phyloP scores from a whole-genome alignment of 352 stramenopile genomes.

The Globisporangium parvum region DNA sequence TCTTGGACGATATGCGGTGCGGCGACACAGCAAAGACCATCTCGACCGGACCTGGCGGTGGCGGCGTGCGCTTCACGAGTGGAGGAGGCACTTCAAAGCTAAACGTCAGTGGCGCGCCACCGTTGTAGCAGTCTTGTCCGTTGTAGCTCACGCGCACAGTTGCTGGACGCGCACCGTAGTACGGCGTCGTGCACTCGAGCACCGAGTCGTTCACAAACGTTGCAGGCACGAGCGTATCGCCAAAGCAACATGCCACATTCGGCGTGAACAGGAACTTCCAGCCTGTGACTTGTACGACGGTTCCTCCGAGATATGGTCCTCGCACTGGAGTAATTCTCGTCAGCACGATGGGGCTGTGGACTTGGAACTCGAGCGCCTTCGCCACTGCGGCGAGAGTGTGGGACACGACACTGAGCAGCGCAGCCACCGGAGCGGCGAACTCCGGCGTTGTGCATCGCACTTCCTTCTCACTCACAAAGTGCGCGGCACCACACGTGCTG shows the following conservation, averaged over 20 bases:
- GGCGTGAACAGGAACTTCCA: conserved; percentile 46
- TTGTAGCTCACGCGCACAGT: conserved; percentile 48
- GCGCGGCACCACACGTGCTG: conserved; percentile 16
- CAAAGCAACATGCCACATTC: conserved; percentile 66
- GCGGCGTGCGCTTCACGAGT: conserved; percentile 23
- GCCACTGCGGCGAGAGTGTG: conserved; percentile 6
- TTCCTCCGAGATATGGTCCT: conserved; percentile 34
- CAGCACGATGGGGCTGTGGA: conserved; percentile 25
- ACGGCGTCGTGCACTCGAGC: conserved; percentile 48
- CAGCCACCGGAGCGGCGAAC: conserved; percentile 10
- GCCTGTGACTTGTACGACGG: conserved; percentile 32
- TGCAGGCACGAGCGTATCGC: conserved; percentile 31
- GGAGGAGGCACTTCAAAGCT: conserved; percentile 30
- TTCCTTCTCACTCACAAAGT: conserved; percentile 27
- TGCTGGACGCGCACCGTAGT: conserved; percentile 15
- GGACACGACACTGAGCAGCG: conserved; percentile 20
- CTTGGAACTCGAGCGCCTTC: conserved; percentile 15
- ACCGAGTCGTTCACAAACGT: conserved; percentile 59
- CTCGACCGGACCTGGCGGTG: conserved; percentile 29
- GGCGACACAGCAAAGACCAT: conserved; percentile 33
- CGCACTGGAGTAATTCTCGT: conserved; percentile 18
- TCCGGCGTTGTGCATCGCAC: conserved; percentile 24
- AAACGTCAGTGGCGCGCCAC: conserved; percentile 24
- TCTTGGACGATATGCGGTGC: conserved; percentile 22
- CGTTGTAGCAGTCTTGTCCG: conserved; percentile 47